Conservation (phyloP, 768 basidiomycete species). For the Boletus patriciae region DNA sequence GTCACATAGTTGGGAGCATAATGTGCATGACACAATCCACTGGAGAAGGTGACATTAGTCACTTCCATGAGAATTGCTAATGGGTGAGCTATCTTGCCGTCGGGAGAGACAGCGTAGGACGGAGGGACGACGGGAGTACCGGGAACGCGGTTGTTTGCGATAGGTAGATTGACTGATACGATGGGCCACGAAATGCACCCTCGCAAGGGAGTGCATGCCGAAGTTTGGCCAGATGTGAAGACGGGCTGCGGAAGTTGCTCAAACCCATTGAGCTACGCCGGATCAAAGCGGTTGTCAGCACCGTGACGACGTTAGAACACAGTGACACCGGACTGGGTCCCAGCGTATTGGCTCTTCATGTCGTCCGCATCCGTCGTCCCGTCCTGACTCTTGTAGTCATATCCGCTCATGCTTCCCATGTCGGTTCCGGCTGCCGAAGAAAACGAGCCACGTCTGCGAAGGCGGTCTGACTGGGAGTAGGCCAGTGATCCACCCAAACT, state of each 20-base stretch:
- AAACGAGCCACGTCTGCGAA: conserved; percentile 76
- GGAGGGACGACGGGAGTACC: conserved; percentile 1
- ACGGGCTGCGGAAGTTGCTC: conserved; percentile 12
- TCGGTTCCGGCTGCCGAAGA: conserved; percentile 75
- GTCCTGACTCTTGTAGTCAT: conserved; percentile 89
- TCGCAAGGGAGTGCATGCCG: conserved; percentile 7
- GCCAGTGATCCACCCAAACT: conserved; percentile 59
- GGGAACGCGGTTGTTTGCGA: conserved; percentile 15
- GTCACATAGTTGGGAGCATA: conserved; percentile 22
- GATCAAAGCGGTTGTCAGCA: conserved; percentile 5
- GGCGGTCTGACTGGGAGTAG: conserved; percentile 88
- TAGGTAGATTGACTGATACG: conserved; percentile 12
- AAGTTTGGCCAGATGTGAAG: conserved; percentile 7
- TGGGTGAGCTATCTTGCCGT: conserved; percentile 3
- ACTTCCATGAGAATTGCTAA: conserved; percentile 5
- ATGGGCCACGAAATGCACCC: conserved; percentile 7
- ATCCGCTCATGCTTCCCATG: conserved; percentile 72
- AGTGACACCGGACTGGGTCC: conserved; percentile 82
- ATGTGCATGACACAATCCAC: conserved; percentile 20
- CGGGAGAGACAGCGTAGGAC: neutral
- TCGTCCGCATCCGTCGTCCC: conserved; percentile 78
- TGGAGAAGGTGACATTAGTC: neutral
- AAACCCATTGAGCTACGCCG: conserved; percentile 12
- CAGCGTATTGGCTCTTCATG: conserved; percentile 85
- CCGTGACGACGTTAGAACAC: conserved; percentile 56